Evolutionary conservation across 2,329 filamentous ascomycete genomes (phyloP).

Genomic region (Hymenoscyphus infarciens): DNA sequence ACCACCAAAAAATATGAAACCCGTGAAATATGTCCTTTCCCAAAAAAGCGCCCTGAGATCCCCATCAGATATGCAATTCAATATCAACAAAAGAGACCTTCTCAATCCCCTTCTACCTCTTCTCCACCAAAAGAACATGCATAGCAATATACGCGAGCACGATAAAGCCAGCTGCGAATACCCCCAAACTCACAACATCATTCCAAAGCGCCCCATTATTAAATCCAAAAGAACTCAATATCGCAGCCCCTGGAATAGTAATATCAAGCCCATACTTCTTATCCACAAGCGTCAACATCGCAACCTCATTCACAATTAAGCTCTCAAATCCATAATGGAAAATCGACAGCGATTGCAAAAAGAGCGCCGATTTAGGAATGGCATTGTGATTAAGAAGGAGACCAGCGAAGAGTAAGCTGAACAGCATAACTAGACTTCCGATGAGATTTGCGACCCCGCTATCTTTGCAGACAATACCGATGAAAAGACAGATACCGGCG

Average conservation of each 20-base stretch:
- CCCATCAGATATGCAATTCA: slow-evolving; percentile 4
- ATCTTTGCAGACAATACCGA: slow-evolving; percentile 93
- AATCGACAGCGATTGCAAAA: slow-evolving; percentile 91
- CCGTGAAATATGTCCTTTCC: not conserved
- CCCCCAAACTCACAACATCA: slow-evolving; percentile 75
- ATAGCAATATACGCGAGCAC: slow-evolving; percentile 86
- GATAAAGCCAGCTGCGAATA: slow-evolving; percentile 81
- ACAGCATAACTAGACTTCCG: slow-evolving; percentile 94
- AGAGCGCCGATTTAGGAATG: slow-evolving; percentile 78
- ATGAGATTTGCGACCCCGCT: slow-evolving; percentile 88
- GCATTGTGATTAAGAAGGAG: slow-evolving; percentile 92
- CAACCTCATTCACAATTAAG: slow-evolving; percentile 94
- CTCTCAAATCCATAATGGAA: slow-evolving; percentile 98
- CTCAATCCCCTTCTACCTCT: slow-evolving; percentile 49
- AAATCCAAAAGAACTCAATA: slow-evolving; percentile 93
- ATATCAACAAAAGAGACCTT: slow-evolving; percentile 14
- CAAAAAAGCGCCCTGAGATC: not conserved
- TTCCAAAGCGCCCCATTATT: slow-evolving; percentile 81
- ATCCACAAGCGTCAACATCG: slow-evolving; percentile 83
- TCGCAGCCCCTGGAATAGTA: slow-evolving; percentile 89
- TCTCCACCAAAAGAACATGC: slow-evolving; percentile 91
- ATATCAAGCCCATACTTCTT: slow-evolving; percentile 96
- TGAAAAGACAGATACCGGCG: slow-evolving; percentile 89
- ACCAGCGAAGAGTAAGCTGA: slow-evolving; percentile 91
- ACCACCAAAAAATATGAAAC: not conserved